phyloP scores from a whole-genome alignment of 306 rosid genomes.

The Myrica gale region DNA sequence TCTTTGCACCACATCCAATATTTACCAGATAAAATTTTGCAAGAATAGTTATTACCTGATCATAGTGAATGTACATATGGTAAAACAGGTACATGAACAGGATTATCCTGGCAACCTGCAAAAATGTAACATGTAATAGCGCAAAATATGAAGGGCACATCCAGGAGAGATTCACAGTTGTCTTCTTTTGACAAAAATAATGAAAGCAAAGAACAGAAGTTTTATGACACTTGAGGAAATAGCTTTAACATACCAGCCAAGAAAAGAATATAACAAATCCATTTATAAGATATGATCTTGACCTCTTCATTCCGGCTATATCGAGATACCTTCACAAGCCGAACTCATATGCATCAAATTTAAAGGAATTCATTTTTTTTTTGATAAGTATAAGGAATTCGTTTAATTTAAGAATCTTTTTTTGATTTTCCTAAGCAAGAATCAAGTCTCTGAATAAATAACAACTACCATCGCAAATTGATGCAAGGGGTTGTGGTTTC shows the following conservation, averaged over 20 bases:
- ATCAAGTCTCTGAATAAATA: neutral
- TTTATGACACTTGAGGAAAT: neutral
- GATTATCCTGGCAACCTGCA: conserved; percentile 90
- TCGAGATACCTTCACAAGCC: conserved; percentile 84
- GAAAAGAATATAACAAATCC: conserved; percentile 88
- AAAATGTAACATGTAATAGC: conserved; percentile 23
- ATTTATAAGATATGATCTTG: conserved; percentile 73
- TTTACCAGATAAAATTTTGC: conserved; percentile 15
- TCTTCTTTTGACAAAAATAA: neutral
- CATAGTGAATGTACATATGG: conserved; percentile 79
- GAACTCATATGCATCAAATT: conserved; percentile 25
- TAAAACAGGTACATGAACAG: conserved; percentile 75
- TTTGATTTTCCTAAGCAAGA: neutral
- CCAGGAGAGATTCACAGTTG: no score
- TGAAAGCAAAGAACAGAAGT: neutral
- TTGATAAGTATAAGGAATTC: no score
- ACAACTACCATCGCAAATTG: conserved; percentile 90
- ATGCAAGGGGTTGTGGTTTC: conserved; percentile 96
- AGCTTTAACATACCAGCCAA: conserved; percentile 69
- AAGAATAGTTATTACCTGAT: conserved; percentile 60
- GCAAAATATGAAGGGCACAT: no score
- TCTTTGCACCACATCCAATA: neutral
- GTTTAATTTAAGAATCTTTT: neutral
- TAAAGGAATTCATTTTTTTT: neutral
- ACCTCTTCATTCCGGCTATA: conserved; percentile 80